Evolutionary conservation across 805 yeast genomes (phyloP).

Genomic region (Ogataea zsoltii): DNA sequence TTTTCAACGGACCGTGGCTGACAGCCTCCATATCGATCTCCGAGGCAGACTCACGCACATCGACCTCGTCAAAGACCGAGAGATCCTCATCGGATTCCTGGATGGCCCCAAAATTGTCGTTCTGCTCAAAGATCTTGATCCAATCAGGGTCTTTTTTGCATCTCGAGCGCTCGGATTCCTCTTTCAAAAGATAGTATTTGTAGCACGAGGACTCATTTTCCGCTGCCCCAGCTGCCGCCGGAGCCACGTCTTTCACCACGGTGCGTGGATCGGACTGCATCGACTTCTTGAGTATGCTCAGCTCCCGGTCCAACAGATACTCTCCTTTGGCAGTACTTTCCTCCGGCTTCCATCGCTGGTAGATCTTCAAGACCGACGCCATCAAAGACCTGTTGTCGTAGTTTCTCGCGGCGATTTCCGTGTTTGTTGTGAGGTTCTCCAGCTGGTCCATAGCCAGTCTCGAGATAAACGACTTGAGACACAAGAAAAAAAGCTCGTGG

Average conservation of each 20-base stretch:
- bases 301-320: constrained; percentile 17
- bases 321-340: constrained; percentile 18
- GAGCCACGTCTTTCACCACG: constrained; percentile 14
- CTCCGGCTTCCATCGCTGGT: constrained; percentile 19
- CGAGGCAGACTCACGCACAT: constrained; percentile 2
- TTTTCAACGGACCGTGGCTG: constrained; percentile 2
- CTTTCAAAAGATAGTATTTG: constrained; percentile 17
- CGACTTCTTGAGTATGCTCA: constrained; percentile 18
- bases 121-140: constrained; percentile 20
- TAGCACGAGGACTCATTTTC: constrained; percentile 15
- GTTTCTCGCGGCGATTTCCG: background rate
- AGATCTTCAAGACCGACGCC: constrained; percentile 13
- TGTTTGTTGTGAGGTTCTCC: constrained; percentile 10
- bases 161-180: constrained; percentile 2
- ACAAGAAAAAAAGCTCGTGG: constrained; percentile 13
- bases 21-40: constrained; percentile 4
- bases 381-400: constrained; percentile 4
- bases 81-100: constrained; percentile 1
- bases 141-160: constrained; percentile 15
- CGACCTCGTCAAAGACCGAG: constrained; percentile 6
- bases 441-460: constrained; percentile 19
- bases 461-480: constrained; percentile 17
- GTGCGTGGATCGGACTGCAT: constrained; percentile 15
- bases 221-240: background rate
- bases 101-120: background rate